These are phyloP conservation scores for Alternaria solani DNA, from an alignment of 2,329 filamentous ascomycete species.

Conservation along the genomic window DNA sequence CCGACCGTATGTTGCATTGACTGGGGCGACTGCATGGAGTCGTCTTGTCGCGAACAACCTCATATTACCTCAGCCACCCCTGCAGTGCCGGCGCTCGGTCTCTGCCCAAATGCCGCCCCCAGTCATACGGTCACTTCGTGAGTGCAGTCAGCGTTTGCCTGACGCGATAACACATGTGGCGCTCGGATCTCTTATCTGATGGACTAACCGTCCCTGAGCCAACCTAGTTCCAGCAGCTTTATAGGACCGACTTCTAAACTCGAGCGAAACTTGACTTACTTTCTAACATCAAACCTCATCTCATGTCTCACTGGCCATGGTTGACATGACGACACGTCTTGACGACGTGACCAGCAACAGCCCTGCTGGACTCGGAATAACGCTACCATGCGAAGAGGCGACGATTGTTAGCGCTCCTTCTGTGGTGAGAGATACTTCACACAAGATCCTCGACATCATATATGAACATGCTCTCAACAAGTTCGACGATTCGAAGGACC, in stretches of 20 bases:
- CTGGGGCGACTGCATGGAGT: neutral
- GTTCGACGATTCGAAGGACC: constrained; percentile 28
- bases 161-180: neutral
- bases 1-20: neutral
- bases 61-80: constrained; percentile 1
- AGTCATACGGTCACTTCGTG: neutral
- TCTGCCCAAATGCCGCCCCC: neutral
- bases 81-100: neutral
- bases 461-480: constrained; percentile 39
- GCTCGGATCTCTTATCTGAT: neutral
- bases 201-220: neutral
- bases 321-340: neutral
- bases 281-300: neutral
- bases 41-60: neutral
- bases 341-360: neutral
- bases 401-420: neutral
- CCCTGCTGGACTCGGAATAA: constrained; percentile 3
- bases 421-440: neutral
- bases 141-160: neutral
- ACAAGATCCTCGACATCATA: constrained; percentile 31
- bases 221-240: neutral
- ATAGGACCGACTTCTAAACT: neutral
- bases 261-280: neutral
- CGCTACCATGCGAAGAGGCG: neutral
- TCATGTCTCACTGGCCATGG: neutral